Base-by-base conservation (phyloP, 139 green algal species). In the Tetradesmus lagerheimii region DNA sequence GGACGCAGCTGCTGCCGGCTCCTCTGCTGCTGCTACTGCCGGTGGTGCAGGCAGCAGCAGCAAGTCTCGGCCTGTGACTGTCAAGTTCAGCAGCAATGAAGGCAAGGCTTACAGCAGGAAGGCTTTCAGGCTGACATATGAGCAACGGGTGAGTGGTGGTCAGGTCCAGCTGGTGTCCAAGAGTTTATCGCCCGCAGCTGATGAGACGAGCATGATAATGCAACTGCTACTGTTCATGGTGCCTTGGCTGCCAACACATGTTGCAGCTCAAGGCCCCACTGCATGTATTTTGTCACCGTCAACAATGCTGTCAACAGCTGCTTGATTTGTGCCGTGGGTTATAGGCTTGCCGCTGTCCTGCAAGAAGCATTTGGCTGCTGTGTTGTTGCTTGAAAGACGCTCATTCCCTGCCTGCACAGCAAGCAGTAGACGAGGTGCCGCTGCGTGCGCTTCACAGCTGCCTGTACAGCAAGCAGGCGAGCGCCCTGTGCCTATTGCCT, bases 71-170 rank as follows among this genome's bases (percentile, higher is more conserved):
- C 3, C 57, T n/a, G 23, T 31, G 15, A 18, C 57, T 71, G 57
- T 71, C 57, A 71, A 71, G 57, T 71, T 71, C 20, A 71, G 57
- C 57, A 71, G 57, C 57, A 79, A 79, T 41, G 71, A 79, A 20
- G 71, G 71, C 71, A 79, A 38, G 71, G 31, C 12, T 15, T 79
- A 41, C 71, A 79, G 87, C n/a, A 39, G 25, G 25, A 75, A 66
- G 35, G 74, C 53, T 23, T 45, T 37, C 15, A 79, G 31, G 31
- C 80, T 66, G 77, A 47, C 78, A 18, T 39, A 80, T 16, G 62
- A 87, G 31, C 87, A 91, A 39, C 87, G 41, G 87, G 45, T 47
- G 31, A 25, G n/a, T 20, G 5, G n/a, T n/a, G n/a, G n/a, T n/a
- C n/a, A n/a, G n/a, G n/a, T n/a, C n/a, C n/a, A n/a, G n/a, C n/a